Conservation (phyloP, 306 rosid genomes). For the Casuarina equisetifolia region DNA sequence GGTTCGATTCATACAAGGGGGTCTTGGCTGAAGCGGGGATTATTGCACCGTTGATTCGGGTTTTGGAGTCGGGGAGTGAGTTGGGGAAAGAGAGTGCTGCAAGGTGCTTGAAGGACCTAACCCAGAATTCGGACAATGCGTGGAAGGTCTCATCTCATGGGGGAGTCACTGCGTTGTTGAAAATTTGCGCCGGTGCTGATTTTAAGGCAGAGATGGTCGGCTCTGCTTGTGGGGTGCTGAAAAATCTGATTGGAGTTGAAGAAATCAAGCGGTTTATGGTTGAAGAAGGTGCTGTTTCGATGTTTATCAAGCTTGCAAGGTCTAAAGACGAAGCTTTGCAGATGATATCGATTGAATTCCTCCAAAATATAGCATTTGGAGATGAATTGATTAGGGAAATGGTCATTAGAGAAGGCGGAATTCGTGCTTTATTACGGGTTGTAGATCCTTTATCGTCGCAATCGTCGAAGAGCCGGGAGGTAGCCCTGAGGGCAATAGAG, state of each 20-base stretch:
- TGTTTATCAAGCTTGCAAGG: slow-evolving; percentile 47
- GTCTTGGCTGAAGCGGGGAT: slow-evolving; percentile 56
- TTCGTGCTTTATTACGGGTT: slow-evolving; percentile 53
- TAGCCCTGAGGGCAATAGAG: slow-evolving; percentile 62
- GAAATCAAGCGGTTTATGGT: slow-evolving; percentile 84
- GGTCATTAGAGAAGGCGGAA: slow-evolving; percentile 70
- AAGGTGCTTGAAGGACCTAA: slow-evolving; percentile 60
- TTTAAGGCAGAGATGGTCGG: slow-evolving; percentile 51
- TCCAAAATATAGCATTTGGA: slow-evolving; percentile 61
- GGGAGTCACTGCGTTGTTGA: slow-evolving; percentile 72
- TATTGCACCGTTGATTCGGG: slow-evolving; percentile 62
- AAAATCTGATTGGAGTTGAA: slow-evolving; percentile 68
- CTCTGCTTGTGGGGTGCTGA: slow-evolving; percentile 69
- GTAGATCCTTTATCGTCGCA: slow-evolving; percentile 50
- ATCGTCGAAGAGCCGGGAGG: slow-evolving; percentile 58
- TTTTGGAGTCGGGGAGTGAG: slow-evolving; percentile 70
- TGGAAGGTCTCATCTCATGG: slow-evolving; percentile 95
- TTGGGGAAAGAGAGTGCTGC: slow-evolving; percentile 49
- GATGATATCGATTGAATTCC: slow-evolving; percentile 59
- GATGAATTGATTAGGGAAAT: slow-evolving; percentile 54
- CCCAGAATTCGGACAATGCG: slow-evolving; percentile 79
- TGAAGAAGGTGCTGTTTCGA: slow-evolving; percentile 67
- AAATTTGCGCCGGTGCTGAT: slow-evolving; percentile 49
- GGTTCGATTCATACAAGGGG: slow-evolving; percentile 51
- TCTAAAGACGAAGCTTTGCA: slow-evolving; percentile 64